Conservation (phyloP, 1,284 basidiomycete species). For the Papiliotrema laurentii region DNA sequence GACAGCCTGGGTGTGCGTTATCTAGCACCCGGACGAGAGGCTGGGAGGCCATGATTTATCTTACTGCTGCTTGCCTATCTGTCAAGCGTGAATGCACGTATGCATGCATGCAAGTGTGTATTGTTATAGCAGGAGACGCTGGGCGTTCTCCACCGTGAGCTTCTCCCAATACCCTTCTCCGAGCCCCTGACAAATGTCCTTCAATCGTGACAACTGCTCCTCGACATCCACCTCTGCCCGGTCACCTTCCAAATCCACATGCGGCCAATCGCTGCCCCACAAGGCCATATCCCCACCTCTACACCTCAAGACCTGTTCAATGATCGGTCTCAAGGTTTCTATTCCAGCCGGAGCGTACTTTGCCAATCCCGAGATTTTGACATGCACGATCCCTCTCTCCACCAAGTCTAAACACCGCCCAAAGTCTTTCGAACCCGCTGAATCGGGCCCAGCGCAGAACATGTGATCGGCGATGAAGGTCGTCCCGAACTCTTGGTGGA, state of each 20-base stretch:
- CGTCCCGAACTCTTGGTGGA: neutral
- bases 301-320: neutral
- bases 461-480: constrained; percentile 3
- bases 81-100: too few species aligned
- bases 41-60: too few species aligned
- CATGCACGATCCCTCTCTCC: constrained; percentile 1
- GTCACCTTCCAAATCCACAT: neutral
- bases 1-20: too few species aligned
- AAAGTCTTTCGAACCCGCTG: neutral
- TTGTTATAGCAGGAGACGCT: neutral
- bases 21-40: too few species aligned
- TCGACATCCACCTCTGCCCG: neutral
- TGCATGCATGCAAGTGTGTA: neutral
- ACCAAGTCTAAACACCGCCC: neutral
- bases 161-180: neutral
- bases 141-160: neutral
- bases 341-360: neutral
- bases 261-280: neutral
- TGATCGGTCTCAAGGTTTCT: neutral
- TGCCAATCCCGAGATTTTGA: constrained; percentile 2
- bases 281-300: neutral
- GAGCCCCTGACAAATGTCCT: neutral
- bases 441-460: neutral
- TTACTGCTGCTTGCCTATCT: too few species aligned
- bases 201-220: neutral